These are phyloP conservation scores for Metarhizium sp. DNA, from an alignment of 2,329 filamentous ascomycete species.

Conservation along the genomic window DNA sequence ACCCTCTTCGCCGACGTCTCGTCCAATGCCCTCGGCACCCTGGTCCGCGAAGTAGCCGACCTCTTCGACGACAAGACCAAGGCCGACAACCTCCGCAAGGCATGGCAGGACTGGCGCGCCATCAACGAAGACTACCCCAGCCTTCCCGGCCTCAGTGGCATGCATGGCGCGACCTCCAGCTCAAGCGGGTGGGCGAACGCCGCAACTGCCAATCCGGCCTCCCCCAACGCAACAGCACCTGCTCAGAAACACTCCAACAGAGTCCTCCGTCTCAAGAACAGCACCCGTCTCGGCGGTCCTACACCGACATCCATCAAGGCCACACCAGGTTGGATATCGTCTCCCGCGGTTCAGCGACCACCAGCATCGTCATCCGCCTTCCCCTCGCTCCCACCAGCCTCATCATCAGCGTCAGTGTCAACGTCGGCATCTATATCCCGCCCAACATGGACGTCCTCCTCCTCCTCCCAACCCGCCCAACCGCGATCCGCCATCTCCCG, in stretches of 20 bases:
- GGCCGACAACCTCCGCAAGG: conserved; percentile 62
- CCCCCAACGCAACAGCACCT: conserved; percentile 25
- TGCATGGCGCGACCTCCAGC: conserved; percentile 50
- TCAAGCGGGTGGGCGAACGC: conserved; percentile 52
- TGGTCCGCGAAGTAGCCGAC: conserved; percentile 85
- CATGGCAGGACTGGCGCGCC: conserved; percentile 92
- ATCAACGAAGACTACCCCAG: conserved; percentile 95
- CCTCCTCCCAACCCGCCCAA: conserved; percentile 30
- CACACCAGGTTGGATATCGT: not conserved
- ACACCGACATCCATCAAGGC: conserved; percentile 10
- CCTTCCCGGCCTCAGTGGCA: conserved; percentile 64
- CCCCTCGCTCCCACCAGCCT: conserved; percentile 30
- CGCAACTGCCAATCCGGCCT: conserved; percentile 45
- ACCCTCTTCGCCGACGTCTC: conserved; percentile 71
- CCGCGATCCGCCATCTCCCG: conserved; percentile 14
- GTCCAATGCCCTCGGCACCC: conserved; percentile 72
- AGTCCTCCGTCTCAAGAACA: conserved; percentile 51
- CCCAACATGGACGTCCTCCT: conserved; percentile 19
- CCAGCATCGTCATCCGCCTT: conserved; percentile 30
- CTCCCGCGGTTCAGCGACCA: not conserved
- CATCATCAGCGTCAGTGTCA: conserved; percentile 17
- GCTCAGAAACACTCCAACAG: conserved; percentile 42
- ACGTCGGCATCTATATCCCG: conserved; percentile 9
- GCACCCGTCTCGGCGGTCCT: conserved; percentile 35
- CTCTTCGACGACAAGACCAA: conserved; percentile 80